Percentiles rank a stretch among this genome's conserved stretches.
phyloP scores from a whole-genome alignment of 2,329 filamentous ascomycete genomes.

The Juglanconis sp. region DNA sequence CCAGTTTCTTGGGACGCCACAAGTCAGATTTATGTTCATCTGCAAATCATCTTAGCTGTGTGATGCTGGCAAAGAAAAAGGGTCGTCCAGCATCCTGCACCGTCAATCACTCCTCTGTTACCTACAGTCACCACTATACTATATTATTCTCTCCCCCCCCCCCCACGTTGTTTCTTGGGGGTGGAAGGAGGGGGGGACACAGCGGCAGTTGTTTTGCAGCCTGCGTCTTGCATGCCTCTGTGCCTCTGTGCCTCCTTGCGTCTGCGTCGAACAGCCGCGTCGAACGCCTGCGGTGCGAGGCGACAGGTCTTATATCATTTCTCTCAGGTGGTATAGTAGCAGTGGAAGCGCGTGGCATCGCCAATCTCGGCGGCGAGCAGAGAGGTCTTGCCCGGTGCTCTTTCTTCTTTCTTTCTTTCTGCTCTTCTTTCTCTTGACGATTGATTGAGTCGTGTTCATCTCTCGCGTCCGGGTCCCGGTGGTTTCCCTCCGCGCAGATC shows the following conservation, averaged over 20 bases:
- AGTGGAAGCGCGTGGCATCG: neutral
- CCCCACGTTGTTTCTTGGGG: slow-evolving; percentile 1
- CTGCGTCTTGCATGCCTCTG: neutral
- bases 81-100: slow-evolving; percentile 5
- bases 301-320: neutral
- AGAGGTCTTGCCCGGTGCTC: neutral
- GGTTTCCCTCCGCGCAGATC: neutral
- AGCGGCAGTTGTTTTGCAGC: slow-evolving; percentile 11
- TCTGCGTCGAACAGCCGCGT: slow-evolving; percentile 1
- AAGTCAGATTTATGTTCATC: neutral
- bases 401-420: too few relatives aligned
- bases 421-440: too few relatives aligned
- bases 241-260: neutral
- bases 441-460: neutral
- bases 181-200: neutral
- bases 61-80: neutral
- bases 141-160: neutral
- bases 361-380: neutral
- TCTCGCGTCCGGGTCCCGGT: neutral
- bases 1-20: neutral
- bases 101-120: slow-evolving; percentile 6
- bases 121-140: neutral
- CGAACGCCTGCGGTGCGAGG: neutral
- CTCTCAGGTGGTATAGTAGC: neutral
- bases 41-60: slow-evolving; percentile 6